These are phyloP conservation scores for Corinectria fuckeliana DNA, from an alignment of 2,329 filamentous ascomycete genomes.

Conservation along the genomic window DNA sequence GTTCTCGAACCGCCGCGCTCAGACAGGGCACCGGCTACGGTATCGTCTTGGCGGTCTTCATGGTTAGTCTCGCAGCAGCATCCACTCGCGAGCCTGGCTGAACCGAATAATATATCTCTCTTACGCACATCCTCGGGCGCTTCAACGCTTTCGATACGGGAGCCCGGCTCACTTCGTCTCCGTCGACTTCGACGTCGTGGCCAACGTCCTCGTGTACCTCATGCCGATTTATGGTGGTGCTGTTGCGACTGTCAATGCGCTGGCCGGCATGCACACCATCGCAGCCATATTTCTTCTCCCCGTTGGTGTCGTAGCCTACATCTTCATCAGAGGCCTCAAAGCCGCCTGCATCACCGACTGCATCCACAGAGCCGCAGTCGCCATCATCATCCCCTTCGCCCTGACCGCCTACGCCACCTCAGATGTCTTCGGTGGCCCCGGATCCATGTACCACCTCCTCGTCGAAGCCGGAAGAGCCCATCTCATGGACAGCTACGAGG, in stretches of 20 bases:
- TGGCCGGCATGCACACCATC: conserved; percentile 60
- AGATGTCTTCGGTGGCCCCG: conserved; percentile 73
- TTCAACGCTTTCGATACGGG: conserved; percentile 75
- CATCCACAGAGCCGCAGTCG: conserved; percentile 79
- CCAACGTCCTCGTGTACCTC: conserved; percentile 84
- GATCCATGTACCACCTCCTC: conserved; percentile 78
- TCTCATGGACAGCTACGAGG: conserved; percentile 78
- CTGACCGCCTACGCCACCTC: conserved; percentile 81
- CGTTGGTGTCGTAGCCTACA: conserved; percentile 77
- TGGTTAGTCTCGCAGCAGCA: conserved; percentile 50
- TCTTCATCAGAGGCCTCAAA: conserved; percentile 78
- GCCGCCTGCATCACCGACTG: conserved; percentile 86
- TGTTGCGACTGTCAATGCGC: conserved; percentile 59
- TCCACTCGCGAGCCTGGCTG: not conserved
- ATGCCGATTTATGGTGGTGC: conserved; percentile 84
- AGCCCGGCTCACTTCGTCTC: conserved; percentile 74
- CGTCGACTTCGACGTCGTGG: conserved; percentile 80
- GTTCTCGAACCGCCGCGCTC: conserved; percentile 40
- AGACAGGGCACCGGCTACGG: conserved; percentile 75
- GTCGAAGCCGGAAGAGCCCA: conserved; percentile 70
- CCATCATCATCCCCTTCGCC: conserved; percentile 83
- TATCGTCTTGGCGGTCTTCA: conserved; percentile 75
- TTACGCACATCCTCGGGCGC: conserved; percentile 73
- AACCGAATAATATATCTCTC: conserved; percentile 55
- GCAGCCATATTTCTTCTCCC: conserved; percentile 86